Conservation (phyloP, 2,329 filamentous ascomycete species). For the Trichoderma endophyticum region DNA sequence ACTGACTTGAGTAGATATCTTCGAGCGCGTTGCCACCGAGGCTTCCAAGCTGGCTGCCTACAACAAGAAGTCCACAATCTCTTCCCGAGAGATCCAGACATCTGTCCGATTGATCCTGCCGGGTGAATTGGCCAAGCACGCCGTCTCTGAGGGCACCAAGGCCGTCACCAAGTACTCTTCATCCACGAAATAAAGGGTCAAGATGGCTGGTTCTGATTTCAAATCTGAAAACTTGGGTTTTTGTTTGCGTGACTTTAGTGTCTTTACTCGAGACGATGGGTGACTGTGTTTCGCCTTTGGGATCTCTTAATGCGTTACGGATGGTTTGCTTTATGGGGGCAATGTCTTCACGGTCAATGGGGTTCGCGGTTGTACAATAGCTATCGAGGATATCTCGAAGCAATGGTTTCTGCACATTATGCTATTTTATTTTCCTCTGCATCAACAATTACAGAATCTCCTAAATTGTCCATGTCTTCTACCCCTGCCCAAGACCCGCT, state of each 20-base stretch:
- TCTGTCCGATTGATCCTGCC: constrained; percentile 97
- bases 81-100: constrained; percentile 98
- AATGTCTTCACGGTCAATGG: constrained; percentile 69
- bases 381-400: constrained; percentile 60
- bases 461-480: constrained; percentile 31
- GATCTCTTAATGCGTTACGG: constrained; percentile 72
- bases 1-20: constrained; percentile 67
- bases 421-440: constrained; percentile 21
- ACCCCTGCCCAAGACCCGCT: constrained; percentile 61
- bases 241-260: constrained; percentile 55
- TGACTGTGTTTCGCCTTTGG: constrained; percentile 37
- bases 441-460: constrained; percentile 15
- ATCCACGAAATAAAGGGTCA: constrained; percentile 76
- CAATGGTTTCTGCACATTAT: constrained; percentile 62
- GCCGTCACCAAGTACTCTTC: constrained; percentile 99
- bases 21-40: constrained; percentile 98
- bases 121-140: constrained; percentile 98
- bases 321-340: constrained; percentile 65
- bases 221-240: constrained; percentile 41
- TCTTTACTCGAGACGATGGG: constrained; percentile 54
- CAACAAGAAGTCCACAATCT: constrained; percentile 99
- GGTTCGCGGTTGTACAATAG: constrained; percentile 73
- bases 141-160: constrained; percentile 99
- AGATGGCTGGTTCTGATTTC: constrained; percentile 56
- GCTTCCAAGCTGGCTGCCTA: constrained; percentile 98